Conservation (phyloP, 208 protist species). For the Trichomonas tenax region DNA sequence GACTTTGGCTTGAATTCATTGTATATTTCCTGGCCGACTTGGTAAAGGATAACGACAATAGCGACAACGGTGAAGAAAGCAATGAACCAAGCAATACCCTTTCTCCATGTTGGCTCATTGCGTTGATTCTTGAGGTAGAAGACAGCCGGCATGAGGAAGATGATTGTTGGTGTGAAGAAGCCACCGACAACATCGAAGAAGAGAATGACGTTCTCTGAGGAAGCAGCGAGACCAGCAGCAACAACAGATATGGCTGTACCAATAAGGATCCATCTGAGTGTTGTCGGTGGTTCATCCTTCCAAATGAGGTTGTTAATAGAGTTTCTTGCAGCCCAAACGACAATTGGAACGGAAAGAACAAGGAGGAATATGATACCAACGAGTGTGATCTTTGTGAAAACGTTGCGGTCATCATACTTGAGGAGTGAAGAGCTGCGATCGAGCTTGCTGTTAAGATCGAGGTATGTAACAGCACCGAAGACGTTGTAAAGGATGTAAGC, state of each 20-base stretch:
- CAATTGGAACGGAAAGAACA: background rate
- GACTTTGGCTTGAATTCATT: background rate
- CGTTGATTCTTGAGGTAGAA: background rate
- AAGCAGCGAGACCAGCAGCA: background rate
- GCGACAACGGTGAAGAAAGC: background rate
- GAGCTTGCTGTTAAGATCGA: background rate
- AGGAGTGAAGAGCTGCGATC: background rate
- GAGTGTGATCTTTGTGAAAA: background rate
- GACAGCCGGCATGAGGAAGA: background rate
- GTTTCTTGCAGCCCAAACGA: background rate
- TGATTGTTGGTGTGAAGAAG: slow-evolving; percentile 2
- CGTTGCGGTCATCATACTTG: background rate
- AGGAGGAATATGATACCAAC: background rate
- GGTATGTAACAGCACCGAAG: background rate
- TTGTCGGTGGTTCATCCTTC: background rate
- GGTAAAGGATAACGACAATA: background rate
- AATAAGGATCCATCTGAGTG: background rate
- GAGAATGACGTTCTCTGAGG: background rate
- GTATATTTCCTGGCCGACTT: background rate
- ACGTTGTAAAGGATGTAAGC: background rate
- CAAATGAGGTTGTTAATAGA: background rate
- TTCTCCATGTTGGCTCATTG: background rate
- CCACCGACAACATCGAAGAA: slow-evolving; percentile 17
- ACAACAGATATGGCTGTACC: background rate
- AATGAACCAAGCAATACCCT: background rate